Evolutionary conservation across 2,329 filamentous ascomycete genomes (phyloP), one percentile per base, ranked within the genome.

Genomic region (Periconia sp.): DNA sequence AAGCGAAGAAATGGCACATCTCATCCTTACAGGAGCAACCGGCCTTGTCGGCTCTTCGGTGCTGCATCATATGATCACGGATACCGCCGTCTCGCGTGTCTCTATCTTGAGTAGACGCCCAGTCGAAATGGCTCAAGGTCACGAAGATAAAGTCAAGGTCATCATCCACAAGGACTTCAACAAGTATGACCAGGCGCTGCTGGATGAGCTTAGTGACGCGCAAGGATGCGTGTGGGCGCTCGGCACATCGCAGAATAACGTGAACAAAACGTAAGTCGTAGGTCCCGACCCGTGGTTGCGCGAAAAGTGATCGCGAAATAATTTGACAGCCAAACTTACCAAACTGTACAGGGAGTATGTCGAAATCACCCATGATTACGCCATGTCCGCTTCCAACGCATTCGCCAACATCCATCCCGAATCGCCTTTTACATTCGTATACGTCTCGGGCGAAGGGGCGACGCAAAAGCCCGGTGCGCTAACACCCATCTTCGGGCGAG

Each of bases 181-280:
- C 13, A 76, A 69, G 1, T 92, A 90, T 67, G 79, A 82, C 35
- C 62, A 79, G 17, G 76, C 77, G 0, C 60, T 91, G 2, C 77
- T 91, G 10, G 71, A 75, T 2, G 77, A 86, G 65, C 76, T 92
- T 0, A 77, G 80, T 49, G 88, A 83, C 19, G 89, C 88, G 0
- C 75, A 81, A 8, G 88, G 85, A 1, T 88, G 85, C 54, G 85
- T 92, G 1, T 92, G 89, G 89, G 88, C 89, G 0, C 77, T 88
- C 66, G 89, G 89, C 0, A 84, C 86, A 45, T 85, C 82, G 56
- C 82, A 86, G 63, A 83, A 71, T 11, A 74, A 80, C 41, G 86
- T 90, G 8, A 67, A 67, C 52, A 84, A 82, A 55, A 83, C 87
- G 81, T 86, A 64, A 55, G 80, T 23, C 8, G 23, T 37, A 14